A percentile compares a stretch with the other conserved stretches of the same genome.
Evolutionary conservation across 2,329 filamentous ascomycete genomes (phyloP).

Genomic region (Nothophaeocryptopus gaeumannii): DNA sequence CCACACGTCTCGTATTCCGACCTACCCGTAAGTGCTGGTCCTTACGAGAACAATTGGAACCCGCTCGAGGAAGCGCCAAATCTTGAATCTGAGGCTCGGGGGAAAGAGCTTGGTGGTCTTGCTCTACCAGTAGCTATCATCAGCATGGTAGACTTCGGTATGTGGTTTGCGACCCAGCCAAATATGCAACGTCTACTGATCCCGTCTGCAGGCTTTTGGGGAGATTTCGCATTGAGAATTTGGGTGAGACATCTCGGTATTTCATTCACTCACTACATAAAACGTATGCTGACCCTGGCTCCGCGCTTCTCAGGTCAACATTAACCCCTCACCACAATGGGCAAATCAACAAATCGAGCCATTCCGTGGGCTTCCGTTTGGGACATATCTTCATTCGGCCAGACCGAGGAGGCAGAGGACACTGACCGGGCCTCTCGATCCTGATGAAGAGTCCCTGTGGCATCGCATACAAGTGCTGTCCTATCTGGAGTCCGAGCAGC

Average conservation of each 20-base stretch:
- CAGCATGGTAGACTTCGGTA: slow-evolving; percentile 21
- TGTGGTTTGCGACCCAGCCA: not conserved
- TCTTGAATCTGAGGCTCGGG: too few species aligned
- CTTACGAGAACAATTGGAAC: too few species aligned
- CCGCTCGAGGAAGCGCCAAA: too few species aligned
- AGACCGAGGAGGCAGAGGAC: slow-evolving; percentile 28
- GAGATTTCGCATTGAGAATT: slow-evolving; percentile 29
- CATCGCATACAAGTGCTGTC: slow-evolving; percentile 26
- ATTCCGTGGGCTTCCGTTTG: slow-evolving; percentile 33
- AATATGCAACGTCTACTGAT: not conserved
- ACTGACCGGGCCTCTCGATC: slow-evolving; percentile 29
- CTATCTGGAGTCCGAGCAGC: slow-evolving; percentile 22
- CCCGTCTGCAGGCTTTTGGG: slow-evolving; percentile 26
- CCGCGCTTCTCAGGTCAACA: slow-evolving; percentile 17
- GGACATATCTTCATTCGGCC: slow-evolving; percentile 28
- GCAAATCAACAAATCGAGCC: slow-evolving; percentile 32
- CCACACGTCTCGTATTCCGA: too few species aligned
- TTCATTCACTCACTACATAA: too few species aligned
- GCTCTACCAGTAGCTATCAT: too few species aligned
- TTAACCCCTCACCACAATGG: slow-evolving; percentile 34
- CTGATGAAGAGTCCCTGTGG: slow-evolving; percentile 26
- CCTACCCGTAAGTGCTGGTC: too few species aligned
- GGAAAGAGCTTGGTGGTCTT: too few species aligned
- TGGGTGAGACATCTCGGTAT: slow-evolving; percentile 5
- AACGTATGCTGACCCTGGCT: too few species aligned